Conservation (phyloP, 1,284 basidiomycete genomes). For the Crocinoboletus sp. region DNA sequence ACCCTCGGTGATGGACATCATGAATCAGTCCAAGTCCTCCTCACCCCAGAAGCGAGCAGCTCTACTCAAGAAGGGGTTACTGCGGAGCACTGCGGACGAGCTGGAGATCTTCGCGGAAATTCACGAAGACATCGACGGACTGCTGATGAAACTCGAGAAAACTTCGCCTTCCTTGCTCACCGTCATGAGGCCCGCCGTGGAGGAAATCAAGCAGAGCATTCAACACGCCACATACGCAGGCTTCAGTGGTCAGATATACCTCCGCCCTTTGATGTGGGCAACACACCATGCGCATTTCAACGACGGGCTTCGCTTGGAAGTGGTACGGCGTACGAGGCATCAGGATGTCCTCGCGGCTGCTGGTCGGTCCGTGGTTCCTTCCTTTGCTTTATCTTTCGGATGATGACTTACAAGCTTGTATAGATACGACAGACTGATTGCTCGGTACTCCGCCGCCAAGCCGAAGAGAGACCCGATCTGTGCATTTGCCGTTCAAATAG, state of each 20-base stretch:
- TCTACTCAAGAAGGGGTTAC: constrained; percentile 61
- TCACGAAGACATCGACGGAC: constrained; percentile 57
- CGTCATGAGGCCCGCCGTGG: constrained; percentile 45
- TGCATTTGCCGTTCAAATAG: constrained; percentile 75
- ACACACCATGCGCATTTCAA: constrained; percentile 61
- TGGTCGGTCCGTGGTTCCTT: constrained; percentile 54
- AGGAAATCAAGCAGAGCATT: constrained; percentile 64
- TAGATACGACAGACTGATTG: constrained; percentile 75
- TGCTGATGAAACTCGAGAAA: constrained; percentile 57
- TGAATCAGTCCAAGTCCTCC: constrained; percentile 59
- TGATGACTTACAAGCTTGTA: not conserved
- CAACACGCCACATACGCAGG: constrained; percentile 60
- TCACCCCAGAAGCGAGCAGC: constrained; percentile 63
- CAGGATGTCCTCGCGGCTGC: constrained; percentile 75
- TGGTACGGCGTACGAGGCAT: constrained; percentile 62
- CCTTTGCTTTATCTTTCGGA: not conserved
- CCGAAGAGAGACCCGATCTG: constrained; percentile 50
- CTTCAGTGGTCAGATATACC: constrained; percentile 55
- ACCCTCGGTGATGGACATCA: constrained; percentile 51
- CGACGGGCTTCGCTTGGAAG: constrained; percentile 72
- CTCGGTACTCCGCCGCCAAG: constrained; percentile 55
- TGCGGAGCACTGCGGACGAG: constrained; percentile 61
- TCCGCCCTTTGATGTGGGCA: constrained; percentile 71
- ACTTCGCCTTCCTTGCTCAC: constrained; percentile 48
- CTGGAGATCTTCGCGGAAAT: constrained; percentile 62